Base-by-base conservation (phyloP, 495 filamentous ascomycete genomes). In the Daldinia vernicosa region DNA sequence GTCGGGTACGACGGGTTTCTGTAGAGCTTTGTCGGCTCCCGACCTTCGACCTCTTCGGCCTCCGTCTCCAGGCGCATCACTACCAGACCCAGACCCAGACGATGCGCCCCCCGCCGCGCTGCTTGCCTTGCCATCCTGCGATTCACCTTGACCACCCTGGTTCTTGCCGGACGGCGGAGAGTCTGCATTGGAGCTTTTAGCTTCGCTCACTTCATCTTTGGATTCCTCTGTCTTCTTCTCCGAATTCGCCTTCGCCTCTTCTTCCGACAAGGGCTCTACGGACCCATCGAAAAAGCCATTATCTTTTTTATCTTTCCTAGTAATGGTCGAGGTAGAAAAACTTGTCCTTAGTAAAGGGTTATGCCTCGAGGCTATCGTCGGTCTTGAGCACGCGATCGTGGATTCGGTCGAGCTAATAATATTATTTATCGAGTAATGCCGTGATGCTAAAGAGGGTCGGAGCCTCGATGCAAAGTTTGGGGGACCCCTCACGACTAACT, bases 1-100 rank as follows among this genome's bases (percentile, higher is more conserved):
- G 54, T 98, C 96, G 22, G 96, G 96, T 5, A 98, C 90, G 0
- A 89, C 85, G 3, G 93, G 91, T 80, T 97, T 98, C 75, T 92
- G 88, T 52, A 98, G 80, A 22, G 91, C 90, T 74, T 89, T 89
- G 37, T 95, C 92, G 22, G 86, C 80, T 32, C 85, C 83, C 28
- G 78, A 74, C 75, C 90, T 93, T 75, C 91, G 87, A 52, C 92
- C 89, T 56, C 80, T 80, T 70, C 78, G 83, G 26, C 85, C 83
- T 24, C 84, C 82, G 63, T 85, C 81, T 19, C 83, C 81, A 33
- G 79, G 78, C 1, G 81, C 80, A 54, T 85, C 82, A 40, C 81
- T 79, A 8, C 80, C 75, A 15, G 82, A 81, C 4, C 80, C 75
- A 15, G 82, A 81, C 4, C 82, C 80, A 5, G 82, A 82, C 4